Base-by-base conservation (phyloP, 73 alveolate genomes). In the Paramecium sonneborni region DNA sequence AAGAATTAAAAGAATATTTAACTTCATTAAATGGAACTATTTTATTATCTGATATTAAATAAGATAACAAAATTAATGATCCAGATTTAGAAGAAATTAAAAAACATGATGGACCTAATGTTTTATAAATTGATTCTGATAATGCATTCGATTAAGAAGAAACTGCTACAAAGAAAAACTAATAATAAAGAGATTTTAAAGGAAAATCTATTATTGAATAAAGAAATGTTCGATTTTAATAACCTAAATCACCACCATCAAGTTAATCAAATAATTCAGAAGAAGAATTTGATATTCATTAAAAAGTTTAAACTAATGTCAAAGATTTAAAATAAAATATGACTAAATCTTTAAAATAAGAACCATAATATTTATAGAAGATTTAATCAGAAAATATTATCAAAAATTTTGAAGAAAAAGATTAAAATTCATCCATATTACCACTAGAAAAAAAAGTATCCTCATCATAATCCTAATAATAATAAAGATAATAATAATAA, bases 261-360 rank as follows among this genome's bases (percentile, higher is more conserved):
- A 62, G 84, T 62, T 30, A 62, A 30, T 62, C 84, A 62, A 62
- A 57, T 23, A 28, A 62, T 62, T 62, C 84, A 26, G 84, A 62
- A 3, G 68, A 52, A 26, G 84, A 62, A 62, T 62, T 1, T 32
- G 84, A 62, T 62, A 62, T 62, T 30, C 20, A 62, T 26, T n/a
- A 62, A 62, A 62, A 62, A 32, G 44, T 62, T 24, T 23, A 26
- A 62, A 26, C 12, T 11, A 62, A 62, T 30, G 84, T 52, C 15
- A 52, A 52, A 9, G 68, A 18, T 21, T n/a, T 18, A 3, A 52
- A 52, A n/a, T n/a, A n/a, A n/a, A n/a, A n/a, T 35, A 57, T 21
- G 20, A 15, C 76, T 20, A 26, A 12, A 23, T 67, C 84, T 1
- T 30, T 2, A 6, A 21, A 57, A 32, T 32, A 67, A 67, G 38